Evolutionary conservation across 192 early-diverging fungal species (phyloP), one percentile per base, ranked within the genome.

Genomic region (Coemansia sp.): DNA sequence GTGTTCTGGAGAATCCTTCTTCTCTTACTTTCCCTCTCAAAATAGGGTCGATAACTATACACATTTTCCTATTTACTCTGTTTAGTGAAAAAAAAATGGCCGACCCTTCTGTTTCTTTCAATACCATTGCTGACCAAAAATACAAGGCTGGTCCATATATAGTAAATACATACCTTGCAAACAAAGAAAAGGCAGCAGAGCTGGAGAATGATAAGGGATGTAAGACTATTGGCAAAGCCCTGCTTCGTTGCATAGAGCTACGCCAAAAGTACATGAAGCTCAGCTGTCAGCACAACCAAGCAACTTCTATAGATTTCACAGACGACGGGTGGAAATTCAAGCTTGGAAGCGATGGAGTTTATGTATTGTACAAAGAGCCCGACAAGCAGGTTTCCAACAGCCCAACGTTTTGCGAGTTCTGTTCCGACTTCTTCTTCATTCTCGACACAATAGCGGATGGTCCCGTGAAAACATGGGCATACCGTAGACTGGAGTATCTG

Each of bases 391-490:
- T 87, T 19, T 86, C 77, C 42, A 64, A 51, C 1, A 85, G 91
- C 7, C 93, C 92, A 11, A 75, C 75, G 19, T 87, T 90, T 59
- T 89, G 86, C 53, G 92, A 97, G 62, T 98, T 93, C 72, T 98
- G 86, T 72, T 67, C 84, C 69, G 94, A 98, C 63, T 78, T 93
- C 58, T 91, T 97, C 57, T 92, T 75, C 60, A 84, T 98, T 37
- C 76, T 94, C 8, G 79, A 86, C 12, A 80, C 88, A 1, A 92
- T 95, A 42, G 88, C 88, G 0, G 93, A 94, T 70, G 96, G 96
- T 0, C 96, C 96, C 6, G 86, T 93, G 17, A 98, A 98, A 81
- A 90, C 88, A 59, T 97, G 94, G 84, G 92, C 94, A 0, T 98
- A 89, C 70, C 85, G 94, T 48, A 86, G 95, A 17, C 80, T 98